Evolutionary conservation across 1,284 basidiomycete genomes (phyloP).

Genomic region (Ustilago sp.): DNA sequence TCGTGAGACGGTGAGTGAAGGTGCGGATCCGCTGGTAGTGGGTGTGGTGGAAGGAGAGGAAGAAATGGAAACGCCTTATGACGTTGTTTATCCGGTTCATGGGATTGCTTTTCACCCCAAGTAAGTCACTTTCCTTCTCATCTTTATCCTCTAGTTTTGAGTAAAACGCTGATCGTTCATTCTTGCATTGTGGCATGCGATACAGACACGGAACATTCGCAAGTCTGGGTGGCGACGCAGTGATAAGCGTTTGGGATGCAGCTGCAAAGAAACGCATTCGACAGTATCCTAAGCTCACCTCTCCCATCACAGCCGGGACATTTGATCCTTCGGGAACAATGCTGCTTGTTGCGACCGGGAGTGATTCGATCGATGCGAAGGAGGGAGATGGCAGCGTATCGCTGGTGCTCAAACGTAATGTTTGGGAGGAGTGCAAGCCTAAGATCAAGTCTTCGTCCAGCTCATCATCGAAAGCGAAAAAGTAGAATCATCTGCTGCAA

Average conservation of each 20-base stretch:
- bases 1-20: conserved; percentile 77
- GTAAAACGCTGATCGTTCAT: neutral
- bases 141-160: neutral
- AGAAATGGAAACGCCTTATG: conserved; percentile 74
- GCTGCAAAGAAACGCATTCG: conserved; percentile 93
- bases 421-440: conserved; percentile 60
- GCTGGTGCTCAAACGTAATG: conserved; percentile 45
- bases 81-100: conserved; percentile 98
- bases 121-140: conserved; percentile 9
- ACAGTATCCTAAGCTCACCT: conserved; percentile 75
- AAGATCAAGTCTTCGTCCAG: conserved; percentile 24
- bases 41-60: conserved; percentile 70
- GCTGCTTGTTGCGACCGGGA: conserved; percentile 61
- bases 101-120: conserved; percentile 90
- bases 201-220: conserved; percentile 88
- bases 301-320: conserved; percentile 52
- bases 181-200: neutral
- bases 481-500: conserved; percentile 12
- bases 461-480: conserved; percentile 6
- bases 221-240: conserved; percentile 89
- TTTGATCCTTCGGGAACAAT: conserved; percentile 56
- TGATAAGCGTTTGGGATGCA: conserved; percentile 95
- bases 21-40: neutral
- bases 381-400: conserved; percentile 25
- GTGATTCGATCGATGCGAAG: conserved; percentile 44